Conservation (phyloP, 805 yeast genomes). For the Ogataea paraovalis region DNA sequence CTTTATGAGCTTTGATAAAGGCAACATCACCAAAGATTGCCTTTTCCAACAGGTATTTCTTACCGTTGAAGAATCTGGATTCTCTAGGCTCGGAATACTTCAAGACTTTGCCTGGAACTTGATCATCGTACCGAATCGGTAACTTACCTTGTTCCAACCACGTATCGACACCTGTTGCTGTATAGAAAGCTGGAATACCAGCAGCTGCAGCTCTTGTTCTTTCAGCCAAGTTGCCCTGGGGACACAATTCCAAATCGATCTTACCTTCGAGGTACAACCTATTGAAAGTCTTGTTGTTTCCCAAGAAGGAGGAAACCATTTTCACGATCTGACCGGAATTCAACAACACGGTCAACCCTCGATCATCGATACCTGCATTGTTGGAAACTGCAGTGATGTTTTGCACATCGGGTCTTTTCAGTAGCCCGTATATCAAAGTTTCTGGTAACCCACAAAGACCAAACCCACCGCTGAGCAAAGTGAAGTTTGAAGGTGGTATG, state of each 20-base stretch:
- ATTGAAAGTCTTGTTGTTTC: constrained; percentile 40
- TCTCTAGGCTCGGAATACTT: constrained; percentile 38
- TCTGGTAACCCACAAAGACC: constrained; percentile 48
- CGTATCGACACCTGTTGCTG: constrained; percentile 50
- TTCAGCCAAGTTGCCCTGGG: constrained; percentile 52
- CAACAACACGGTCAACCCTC: constrained; percentile 40
- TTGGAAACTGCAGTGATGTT: constrained; percentile 43
- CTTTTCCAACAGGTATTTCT: constrained; percentile 39
- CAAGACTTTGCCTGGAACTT: constrained; percentile 30
- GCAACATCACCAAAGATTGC: constrained; percentile 47
- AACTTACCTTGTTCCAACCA: constrained; percentile 47
- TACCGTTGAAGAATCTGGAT: constrained; percentile 39
- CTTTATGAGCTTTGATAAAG: constrained; percentile 44
- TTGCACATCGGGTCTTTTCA: constrained; percentile 30
- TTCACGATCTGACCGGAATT: constrained; percentile 40
- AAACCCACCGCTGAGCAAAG: constrained; percentile 46
- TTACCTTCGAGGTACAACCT: constrained; percentile 38
- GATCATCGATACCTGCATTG: constrained; percentile 44
- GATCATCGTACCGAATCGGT: constrained; percentile 38
- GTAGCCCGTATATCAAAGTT: constrained; percentile 37
- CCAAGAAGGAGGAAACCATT: constrained; percentile 45
- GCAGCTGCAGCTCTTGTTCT: constrained; percentile 44
- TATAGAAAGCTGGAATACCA: constrained; percentile 46
- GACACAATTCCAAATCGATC: constrained; percentile 44
- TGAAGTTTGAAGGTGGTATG: constrained; percentile 26